phyloP scores from a whole-genome alignment of 2,329 filamentous ascomycete genomes.

The Teratosphaeria nubilosa region DNA sequence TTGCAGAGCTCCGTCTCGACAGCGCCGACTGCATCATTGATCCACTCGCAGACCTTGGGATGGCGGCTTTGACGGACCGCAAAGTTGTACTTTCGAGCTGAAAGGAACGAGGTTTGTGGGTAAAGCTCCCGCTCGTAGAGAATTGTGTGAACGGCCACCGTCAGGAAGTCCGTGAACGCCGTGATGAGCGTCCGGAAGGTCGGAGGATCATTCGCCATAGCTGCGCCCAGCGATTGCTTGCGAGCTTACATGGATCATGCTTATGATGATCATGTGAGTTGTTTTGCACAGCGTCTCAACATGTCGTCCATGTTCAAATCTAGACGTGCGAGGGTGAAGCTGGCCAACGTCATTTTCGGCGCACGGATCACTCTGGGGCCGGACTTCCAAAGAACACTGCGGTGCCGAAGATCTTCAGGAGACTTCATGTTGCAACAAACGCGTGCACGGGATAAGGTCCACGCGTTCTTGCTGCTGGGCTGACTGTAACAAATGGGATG shows the following conservation, averaged over 20 bases:
- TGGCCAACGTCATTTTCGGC: neutral
- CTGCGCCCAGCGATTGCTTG: neutral
- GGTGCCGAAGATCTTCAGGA: neutral
- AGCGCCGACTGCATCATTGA: slow-evolving; percentile 67
- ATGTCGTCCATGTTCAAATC: too few relatives aligned
- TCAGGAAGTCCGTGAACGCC: slow-evolving; percentile 70
- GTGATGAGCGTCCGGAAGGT: slow-evolving; percentile 50
- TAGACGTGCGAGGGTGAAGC: neutral
- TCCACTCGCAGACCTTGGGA: slow-evolving; percentile 75
- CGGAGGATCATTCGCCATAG: slow-evolving; percentile 15
- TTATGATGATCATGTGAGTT: neutral
- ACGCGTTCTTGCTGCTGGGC: neutral
- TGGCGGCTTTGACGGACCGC: slow-evolving; percentile 78
- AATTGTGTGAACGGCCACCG: slow-evolving; percentile 73
- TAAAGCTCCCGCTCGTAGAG: slow-evolving; percentile 76
- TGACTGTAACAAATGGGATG: neutral
- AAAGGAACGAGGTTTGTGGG: slow-evolving; percentile 65
- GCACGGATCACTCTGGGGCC: neutral
- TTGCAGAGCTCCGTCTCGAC: slow-evolving; percentile 59
- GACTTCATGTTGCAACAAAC: neutral
- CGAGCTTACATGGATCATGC: neutral
- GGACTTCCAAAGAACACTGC: neutral
- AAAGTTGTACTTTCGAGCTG: slow-evolving; percentile 71
- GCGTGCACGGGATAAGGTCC: neutral
- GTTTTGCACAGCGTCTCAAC: too few relatives aligned